Evolutionary conservation across 345 rosid species (phyloP).

Genomic region (Orychophragmus violaceus): DNA sequence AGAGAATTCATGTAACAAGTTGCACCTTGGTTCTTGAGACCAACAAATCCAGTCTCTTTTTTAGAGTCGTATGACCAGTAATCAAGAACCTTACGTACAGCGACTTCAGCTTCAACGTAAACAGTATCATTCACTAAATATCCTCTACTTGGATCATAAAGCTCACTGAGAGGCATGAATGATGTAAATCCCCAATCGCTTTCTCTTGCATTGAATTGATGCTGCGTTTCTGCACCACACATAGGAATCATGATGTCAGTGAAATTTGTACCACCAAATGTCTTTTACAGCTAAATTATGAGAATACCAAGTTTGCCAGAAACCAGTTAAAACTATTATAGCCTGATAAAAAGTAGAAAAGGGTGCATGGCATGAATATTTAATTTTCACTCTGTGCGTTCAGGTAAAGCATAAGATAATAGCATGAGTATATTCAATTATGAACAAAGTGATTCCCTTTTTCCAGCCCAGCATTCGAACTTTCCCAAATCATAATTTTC

Average conservation of each 20-base stretch:
- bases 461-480: conserved; percentile 7
- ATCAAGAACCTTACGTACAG: conserved; percentile 73
- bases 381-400: not conserved
- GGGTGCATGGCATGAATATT: not conserved
- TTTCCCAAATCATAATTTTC: not conserved
- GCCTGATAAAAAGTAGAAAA: not conserved
- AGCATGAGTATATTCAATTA: not conserved
- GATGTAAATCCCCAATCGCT: conserved; percentile 97
- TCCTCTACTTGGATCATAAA: conserved; percentile 85
- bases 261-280: not conserved
- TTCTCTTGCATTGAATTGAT: conserved; percentile 86
- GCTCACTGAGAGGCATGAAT: conserved; percentile 87
- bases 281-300: conserved; percentile 2
- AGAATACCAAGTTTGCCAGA: not conserved
- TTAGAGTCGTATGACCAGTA: conserved; percentile 89
- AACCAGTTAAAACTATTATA: not conserved
- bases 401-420: not conserved
- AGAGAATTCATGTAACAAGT: conserved; percentile 99
- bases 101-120: conserved; percentile 82
- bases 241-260: conserved; percentile 14
- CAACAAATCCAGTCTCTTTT: conserved; percentile 95
- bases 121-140: conserved; percentile 74
- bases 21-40: conserved; percentile 98
- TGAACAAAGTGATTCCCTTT: not conserved
- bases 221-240: conserved; percentile 68